phyloP scores from a whole-genome alignment of 2,329 filamentous ascomycete species.

The Ophiostoma triangulosporum region DNA sequence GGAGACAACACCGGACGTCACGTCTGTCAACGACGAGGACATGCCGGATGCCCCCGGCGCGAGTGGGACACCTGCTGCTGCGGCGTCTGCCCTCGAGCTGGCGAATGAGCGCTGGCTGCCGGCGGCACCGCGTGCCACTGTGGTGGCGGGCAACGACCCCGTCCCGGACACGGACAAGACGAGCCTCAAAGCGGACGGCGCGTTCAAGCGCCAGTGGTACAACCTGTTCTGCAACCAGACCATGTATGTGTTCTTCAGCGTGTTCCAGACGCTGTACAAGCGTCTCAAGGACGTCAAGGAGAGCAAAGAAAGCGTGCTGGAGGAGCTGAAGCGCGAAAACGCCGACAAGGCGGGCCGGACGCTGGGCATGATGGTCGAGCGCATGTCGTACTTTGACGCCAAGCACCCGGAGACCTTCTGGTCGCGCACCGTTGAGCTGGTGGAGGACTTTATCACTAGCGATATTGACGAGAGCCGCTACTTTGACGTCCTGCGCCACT shows the following conservation, averaged over 20 bases:
- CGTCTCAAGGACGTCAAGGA: constrained; percentile 74
- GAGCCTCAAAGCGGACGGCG: constrained; percentile 61
- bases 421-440: constrained; percentile 68
- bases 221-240: constrained; percentile 86
- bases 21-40: constrained; percentile 67
- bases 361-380: constrained; percentile 70
- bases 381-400: constrained; percentile 63
- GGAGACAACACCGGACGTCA: constrained; percentile 74
- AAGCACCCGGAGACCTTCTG: constrained; percentile 59
- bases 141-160: constrained; percentile 40
- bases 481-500: constrained; percentile 82
- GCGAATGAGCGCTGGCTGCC: constrained; percentile 54
- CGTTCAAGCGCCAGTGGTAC: constrained; percentile 68
- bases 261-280: constrained; percentile 83
- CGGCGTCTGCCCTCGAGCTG: constrained; percentile 44
- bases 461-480: constrained; percentile 73
- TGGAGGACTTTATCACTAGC: constrained; percentile 73
- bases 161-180: constrained; percentile 41
- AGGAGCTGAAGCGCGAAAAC: constrained; percentile 60
- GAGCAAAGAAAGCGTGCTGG: constrained; percentile 57
- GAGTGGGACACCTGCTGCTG: constrained; percentile 15
- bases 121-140: constrained; percentile 41
- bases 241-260: constrained; percentile 87
- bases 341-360: constrained; percentile 68
- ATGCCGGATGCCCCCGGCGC: constrained; percentile 44